Conservation (phyloP, 176 grass and related monocot genomes). For the Oryza officinalis region DNA sequence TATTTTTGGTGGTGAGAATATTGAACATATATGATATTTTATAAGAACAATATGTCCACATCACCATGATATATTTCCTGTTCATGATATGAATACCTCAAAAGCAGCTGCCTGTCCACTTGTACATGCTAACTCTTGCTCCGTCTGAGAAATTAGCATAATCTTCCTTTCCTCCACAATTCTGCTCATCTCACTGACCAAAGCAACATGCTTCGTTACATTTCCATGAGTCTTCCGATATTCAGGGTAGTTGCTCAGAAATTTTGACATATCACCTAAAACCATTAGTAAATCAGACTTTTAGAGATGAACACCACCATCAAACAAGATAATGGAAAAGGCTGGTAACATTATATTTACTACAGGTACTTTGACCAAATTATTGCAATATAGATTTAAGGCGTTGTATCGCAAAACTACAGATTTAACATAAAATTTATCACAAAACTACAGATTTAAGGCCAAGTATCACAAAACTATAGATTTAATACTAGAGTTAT, state of each 20-base stretch:
- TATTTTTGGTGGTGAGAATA: not conserved
- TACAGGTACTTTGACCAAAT: too few species aligned
- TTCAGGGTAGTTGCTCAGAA: constrained; percentile 90
- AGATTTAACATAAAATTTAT: too few species aligned
- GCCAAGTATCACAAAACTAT: too few species aligned
- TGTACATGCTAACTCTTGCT: constrained; percentile 96
- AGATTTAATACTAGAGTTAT: too few species aligned
- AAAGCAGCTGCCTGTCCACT: constrained; percentile 92
- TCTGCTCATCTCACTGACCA: constrained; percentile 98
- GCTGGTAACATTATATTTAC: not conserved
- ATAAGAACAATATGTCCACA: not conserved
- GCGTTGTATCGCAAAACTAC: too few species aligned
- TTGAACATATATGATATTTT: constrained; percentile 14
- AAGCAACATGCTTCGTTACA: constrained; percentile 95
- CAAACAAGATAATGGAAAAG: not conserved
- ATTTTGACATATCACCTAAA: constrained; percentile 96
- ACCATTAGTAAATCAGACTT: constrained; percentile 12
- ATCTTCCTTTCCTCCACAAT: constrained; percentile 91
- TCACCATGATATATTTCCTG: constrained; percentile 5
- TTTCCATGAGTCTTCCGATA: constrained; percentile 93
- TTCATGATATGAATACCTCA: constrained; percentile 57
- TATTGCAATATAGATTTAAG: too few species aligned
- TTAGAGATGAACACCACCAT: constrained; percentile 8
- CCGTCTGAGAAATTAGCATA: constrained; percentile 94
- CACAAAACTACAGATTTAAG: too few species aligned